Percentiles rank a stretch among this genome's conserved stretches.
Evolutionary conservation across 2,329 filamentous ascomycete species (phyloP).

Genomic region (Colletotrichum trifolii): DNA sequence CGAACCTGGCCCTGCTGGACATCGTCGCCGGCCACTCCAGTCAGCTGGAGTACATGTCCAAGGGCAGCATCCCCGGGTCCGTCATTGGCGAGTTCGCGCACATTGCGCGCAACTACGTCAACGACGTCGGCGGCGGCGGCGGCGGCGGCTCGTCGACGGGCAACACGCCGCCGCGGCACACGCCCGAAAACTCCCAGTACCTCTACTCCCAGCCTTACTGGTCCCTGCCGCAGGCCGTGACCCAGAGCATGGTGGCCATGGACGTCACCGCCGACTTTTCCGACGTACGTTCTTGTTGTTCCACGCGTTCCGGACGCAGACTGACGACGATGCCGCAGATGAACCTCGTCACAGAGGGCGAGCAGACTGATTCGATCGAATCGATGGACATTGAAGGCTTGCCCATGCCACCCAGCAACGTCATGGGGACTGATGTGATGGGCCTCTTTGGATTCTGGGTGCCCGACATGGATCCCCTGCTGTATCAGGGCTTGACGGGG

Average conservation of each 20-base stretch:
- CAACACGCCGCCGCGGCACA: neutral
- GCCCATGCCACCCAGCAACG: neutral
- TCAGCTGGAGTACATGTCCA: constrained; percentile 51
- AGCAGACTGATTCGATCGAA: constrained; percentile 5
- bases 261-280: neutral
- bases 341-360: neutral
- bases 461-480: constrained; percentile 40
- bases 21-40: constrained; percentile 54
- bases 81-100: constrained; percentile 52
- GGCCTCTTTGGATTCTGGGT: constrained; percentile 40
- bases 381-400: constrained; percentile 34
- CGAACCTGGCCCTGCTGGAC: constrained; percentile 52
- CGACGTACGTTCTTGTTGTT: neutral
- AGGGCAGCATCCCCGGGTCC: constrained; percentile 47
- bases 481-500: constrained; percentile 13
- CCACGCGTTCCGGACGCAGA: neutral
- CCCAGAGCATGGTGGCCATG: neutral
- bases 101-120: constrained; percentile 53
- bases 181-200: neutral
- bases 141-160: neutral
- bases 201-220: constrained; percentile 7
- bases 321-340: neutral
- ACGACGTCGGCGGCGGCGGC: constrained; percentile 34
- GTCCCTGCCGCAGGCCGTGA: neutral
- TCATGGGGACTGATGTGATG: constrained; percentile 42